phyloP scores from a whole-genome alignment of 1,139 yeast species.

The Protomyces inouyei region DNA sequence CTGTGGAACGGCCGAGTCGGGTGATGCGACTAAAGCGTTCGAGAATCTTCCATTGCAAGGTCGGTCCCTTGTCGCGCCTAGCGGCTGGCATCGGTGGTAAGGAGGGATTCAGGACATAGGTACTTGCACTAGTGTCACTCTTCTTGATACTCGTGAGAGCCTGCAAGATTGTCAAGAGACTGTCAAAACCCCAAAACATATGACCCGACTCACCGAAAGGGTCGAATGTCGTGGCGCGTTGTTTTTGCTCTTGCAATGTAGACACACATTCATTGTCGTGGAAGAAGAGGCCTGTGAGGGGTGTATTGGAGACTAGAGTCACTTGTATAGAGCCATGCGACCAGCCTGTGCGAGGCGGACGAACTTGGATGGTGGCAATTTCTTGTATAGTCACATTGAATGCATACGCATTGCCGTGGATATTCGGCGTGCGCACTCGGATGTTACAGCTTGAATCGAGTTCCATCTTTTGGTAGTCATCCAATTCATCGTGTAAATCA shows the following conservation, averaged over 20 bases:
- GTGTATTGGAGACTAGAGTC: slow-evolving; percentile 57
- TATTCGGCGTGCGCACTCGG: slow-evolving; percentile 3
- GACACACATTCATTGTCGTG: slow-evolving; percentile 85
- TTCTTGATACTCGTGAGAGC: slow-evolving; percentile 31
- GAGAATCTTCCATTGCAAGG: slow-evolving; percentile 68
- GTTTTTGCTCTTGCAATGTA: slow-evolving; percentile 56
- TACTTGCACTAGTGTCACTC: slow-evolving; percentile 44
- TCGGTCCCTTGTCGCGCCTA: slow-evolving; percentile 29
- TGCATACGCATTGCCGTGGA: slow-evolving; percentile 46
- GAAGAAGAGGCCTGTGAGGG: slow-evolving; percentile 79
- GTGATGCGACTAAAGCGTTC: slow-evolving; percentile 82
- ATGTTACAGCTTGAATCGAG: slow-evolving; percentile 9
- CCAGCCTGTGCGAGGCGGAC: slow-evolving; percentile 80
- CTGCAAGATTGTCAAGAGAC: slow-evolving; percentile 49
- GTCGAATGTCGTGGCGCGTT: slow-evolving; percentile 57
- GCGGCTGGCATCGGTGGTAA: slow-evolving; percentile 37
- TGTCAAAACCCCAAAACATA: slow-evolving; percentile 87
- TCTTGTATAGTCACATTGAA: slow-evolving; percentile 58
- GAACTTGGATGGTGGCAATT: slow-evolving; percentile 71
- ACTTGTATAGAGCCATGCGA: slow-evolving; percentile 86
- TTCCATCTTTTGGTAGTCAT: slow-evolving; percentile 15
- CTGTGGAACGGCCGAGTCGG: slow-evolving; percentile 58
- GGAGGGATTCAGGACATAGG: slow-evolving; percentile 40
- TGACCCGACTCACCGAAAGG: slow-evolving; percentile 58
- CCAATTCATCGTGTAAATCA: slow-evolving; percentile 15